Conservation (phyloP, 306 rosid species). For the Pyrus bretschneideri region DNA sequence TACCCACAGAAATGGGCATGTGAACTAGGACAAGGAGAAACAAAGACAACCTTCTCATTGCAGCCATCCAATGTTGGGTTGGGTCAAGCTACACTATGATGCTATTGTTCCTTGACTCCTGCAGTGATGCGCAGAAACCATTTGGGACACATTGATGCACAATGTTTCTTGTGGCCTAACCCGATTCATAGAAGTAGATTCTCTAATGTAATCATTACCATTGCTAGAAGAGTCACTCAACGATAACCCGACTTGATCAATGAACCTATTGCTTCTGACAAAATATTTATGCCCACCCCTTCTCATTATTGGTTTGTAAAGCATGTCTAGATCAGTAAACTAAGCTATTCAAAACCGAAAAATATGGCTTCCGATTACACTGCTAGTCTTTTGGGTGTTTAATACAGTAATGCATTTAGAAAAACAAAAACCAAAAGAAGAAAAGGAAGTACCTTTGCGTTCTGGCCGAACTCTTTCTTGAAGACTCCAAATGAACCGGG, state of each 20-base stretch:
- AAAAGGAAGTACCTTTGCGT: slow-evolving; percentile 57
- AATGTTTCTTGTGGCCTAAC: background rate
- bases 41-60: background rate
- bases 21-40: background rate
- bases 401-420: background rate
- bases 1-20: background rate
- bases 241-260: background rate
- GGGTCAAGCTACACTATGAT: background rate
- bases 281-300: background rate
- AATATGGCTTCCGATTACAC: background rate
- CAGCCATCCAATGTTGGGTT: background rate
- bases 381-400: background rate
- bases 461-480: slow-evolving; percentile 85
- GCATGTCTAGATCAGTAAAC: background rate
- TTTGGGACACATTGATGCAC: background rate
- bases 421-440: too few species aligned
- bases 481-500: slow-evolving; percentile 94
- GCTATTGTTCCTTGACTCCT: background rate
- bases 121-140: background rate
- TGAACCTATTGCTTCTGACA: background rate
- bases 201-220: background rate
- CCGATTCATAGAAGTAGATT: background rate
- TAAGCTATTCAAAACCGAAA: background rate
- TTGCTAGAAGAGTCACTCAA: background rate
- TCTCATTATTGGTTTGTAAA: background rate